A percentile compares a stretch with the other conserved stretches of the same genome.
phyloP scores from a whole-genome alignment of 441 rosid genomes.

The Gossypium davidsonii region DNA sequence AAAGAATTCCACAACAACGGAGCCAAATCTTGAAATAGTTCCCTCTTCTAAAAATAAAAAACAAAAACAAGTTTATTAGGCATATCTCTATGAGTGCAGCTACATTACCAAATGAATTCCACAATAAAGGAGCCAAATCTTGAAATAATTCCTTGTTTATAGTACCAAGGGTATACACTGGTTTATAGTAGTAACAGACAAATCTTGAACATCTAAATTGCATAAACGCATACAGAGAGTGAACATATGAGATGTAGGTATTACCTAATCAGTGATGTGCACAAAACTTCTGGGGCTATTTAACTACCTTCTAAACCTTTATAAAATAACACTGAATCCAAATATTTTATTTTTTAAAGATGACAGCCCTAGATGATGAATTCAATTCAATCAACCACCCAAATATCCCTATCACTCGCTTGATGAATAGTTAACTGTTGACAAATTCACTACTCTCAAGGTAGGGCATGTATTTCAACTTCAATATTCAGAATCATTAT shows the following conservation, averaged over 20 bases:
- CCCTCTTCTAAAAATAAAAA: conserved; percentile 27
- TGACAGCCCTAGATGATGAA: background rate
- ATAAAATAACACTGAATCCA: background rate
- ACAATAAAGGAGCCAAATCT: conserved; percentile 40
- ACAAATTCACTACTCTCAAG: background rate
- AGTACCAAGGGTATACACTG: conserved; percentile 25
- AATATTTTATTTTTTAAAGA: background rate
- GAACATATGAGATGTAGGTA: background rate
- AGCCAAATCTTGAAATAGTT: conserved; percentile 39
- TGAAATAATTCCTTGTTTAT: conserved; percentile 33
- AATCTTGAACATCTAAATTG: conserved; percentile 8
- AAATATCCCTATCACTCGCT: background rate
- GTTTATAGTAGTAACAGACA: conserved; percentile 15
- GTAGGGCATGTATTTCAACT: background rate
- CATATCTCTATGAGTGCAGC: conserved; percentile 34
- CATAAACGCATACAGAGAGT: background rate
- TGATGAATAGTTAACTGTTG: background rate
- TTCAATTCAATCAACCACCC: background rate
- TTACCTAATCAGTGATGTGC: background rate
- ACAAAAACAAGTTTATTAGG: conserved; percentile 26
- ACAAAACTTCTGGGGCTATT: background rate
- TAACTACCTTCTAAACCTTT: background rate
- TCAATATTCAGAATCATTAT: background rate
- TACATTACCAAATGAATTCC: conserved; percentile 35
- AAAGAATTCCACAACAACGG: conserved; percentile 42